A percentile compares a stretch with the other conserved stretches of the same genome.
Conservation (phyloP, 371 early-diverging fungal species). For the Smittium mucronatum region DNA sequence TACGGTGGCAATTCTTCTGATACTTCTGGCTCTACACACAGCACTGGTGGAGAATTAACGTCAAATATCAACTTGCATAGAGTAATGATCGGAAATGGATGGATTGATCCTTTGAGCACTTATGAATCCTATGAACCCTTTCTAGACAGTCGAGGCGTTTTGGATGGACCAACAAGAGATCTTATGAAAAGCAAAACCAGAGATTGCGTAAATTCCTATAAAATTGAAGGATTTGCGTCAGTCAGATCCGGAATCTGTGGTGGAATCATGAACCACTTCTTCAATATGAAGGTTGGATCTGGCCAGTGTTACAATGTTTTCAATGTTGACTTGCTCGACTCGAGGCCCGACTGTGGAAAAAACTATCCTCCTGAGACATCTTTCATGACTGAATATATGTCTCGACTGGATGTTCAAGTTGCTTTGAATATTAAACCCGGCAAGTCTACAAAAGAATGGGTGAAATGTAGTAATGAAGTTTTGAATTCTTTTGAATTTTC, state of each 20-base stretch:
- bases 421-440: constrained; percentile 29
- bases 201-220: constrained; percentile 21
- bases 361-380: constrained; percentile 32
- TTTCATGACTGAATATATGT: constrained; percentile 24
- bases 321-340: constrained; percentile 25
- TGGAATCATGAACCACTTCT: constrained; percentile 13
- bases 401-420: constrained; percentile 28
- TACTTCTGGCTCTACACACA: constrained; percentile 10
- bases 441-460: constrained; percentile 13
- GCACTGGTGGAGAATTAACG: no score
- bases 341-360: constrained; percentile 30
- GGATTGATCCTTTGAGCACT: constrained; percentile 30
- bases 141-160: constrained; percentile 15
- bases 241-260: constrained; percentile 28
- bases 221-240: constrained; percentile 19
- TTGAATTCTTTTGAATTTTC: constrained; percentile 11
- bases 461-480: constrained; percentile 25
- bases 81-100: constrained; percentile 35
- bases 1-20: neutral
- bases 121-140: constrained; percentile 31
- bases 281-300: constrained; percentile 15
- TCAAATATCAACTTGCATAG: constrained; percentile 19
- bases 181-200: constrained; percentile 15
- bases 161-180: constrained; percentile 9
- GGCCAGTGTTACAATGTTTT: constrained; percentile 32